phyloP scores from a whole-genome alignment of 768 basidiomycete species.

The Rhizopogon roseolus region DNA sequence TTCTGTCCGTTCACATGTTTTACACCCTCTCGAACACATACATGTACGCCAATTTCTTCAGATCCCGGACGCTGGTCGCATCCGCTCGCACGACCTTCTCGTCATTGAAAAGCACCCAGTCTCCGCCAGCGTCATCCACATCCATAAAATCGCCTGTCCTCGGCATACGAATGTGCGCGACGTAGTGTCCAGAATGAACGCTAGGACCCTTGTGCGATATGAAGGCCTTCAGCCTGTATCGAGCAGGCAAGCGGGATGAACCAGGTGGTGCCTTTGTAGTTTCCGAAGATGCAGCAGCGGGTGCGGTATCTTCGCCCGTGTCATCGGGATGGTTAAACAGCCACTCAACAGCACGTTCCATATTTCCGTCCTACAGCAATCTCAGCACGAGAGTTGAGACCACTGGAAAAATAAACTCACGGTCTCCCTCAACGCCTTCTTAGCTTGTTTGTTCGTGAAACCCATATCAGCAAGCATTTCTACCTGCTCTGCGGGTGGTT shows the following conservation, averaged over 20 bases:
- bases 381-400: not conserved
- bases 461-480: conserved; percentile 86
- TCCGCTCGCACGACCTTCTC: conserved; percentile 94
- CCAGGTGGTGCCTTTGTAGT: conserved; percentile 38
- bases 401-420: conserved; percentile 37
- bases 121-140: conserved; percentile 30
- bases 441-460: conserved; percentile 77
- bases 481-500: conserved; percentile 70
- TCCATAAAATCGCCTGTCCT: conserved; percentile 21
- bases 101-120: conserved; percentile 93
- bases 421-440: conserved; percentile 83
- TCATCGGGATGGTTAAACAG: conserved; percentile 92
- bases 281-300: conserved; percentile 17
- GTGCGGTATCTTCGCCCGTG: conserved; percentile 51
- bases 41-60: conserved; percentile 87
- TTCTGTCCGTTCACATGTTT: not conserved
- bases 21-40: conserved; percentile 74
- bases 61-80: conserved; percentile 67
- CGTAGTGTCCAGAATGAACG: conserved; percentile 93
- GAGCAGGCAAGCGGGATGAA: conserved; percentile 59
- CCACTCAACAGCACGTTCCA: conserved; percentile 93
- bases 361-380: conserved; percentile 53
- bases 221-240: conserved; percentile 85
- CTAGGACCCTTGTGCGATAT: conserved; percentile 96
- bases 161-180: conserved; percentile 61